These are phyloP conservation scores for Boletales sp. DNA, from an alignment of 768 basidiomycete genomes.

Conservation along the genomic window DNA sequence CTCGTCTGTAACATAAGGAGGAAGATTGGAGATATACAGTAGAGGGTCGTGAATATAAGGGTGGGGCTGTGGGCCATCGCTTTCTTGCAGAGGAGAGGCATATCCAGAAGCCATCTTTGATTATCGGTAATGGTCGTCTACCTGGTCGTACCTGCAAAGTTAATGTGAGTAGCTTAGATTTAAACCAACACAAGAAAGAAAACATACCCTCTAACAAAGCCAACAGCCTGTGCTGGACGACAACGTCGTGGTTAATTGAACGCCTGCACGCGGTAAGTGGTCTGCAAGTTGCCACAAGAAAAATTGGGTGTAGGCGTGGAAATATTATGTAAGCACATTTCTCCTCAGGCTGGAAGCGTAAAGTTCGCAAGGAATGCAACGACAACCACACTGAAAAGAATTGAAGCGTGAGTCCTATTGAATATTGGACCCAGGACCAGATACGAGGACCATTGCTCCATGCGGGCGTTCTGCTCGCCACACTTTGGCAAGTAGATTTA, in stretches of 20 bases:
- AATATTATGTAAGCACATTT: conserved; percentile 30
- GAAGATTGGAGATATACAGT: conserved; percentile 76
- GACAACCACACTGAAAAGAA: no score
- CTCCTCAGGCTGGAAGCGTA: no score
- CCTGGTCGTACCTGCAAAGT: conserved; percentile 5
- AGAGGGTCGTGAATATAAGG: conserved; percentile 84
- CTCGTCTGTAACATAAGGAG: conserved; percentile 70
- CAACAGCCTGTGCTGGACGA: conserved; percentile 32
- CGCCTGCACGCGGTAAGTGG: conserved; percentile 11
- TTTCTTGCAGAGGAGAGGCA: conserved; percentile 29
- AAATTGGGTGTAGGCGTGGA: conserved; percentile 28
- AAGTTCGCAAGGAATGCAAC: no score
- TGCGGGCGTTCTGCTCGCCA: no score
- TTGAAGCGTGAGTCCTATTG: no score
- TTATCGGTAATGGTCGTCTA: conserved; percentile 26
- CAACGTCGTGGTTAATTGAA: conserved; percentile 21
- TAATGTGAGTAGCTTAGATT: not conserved
- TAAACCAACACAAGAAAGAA: not conserved
- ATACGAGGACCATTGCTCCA: no score
- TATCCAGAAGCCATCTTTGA: conserved; percentile 37
- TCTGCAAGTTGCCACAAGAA: conserved; percentile 19
- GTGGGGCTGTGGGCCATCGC: conserved; percentile 46
- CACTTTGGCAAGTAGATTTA: no score
- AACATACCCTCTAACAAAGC: conserved; percentile 27
- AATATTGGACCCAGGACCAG: no score